phyloP scores from a whole-genome alignment of 2,329 filamentous ascomycete genomes.

The Colletotrichum sp. region DNA sequence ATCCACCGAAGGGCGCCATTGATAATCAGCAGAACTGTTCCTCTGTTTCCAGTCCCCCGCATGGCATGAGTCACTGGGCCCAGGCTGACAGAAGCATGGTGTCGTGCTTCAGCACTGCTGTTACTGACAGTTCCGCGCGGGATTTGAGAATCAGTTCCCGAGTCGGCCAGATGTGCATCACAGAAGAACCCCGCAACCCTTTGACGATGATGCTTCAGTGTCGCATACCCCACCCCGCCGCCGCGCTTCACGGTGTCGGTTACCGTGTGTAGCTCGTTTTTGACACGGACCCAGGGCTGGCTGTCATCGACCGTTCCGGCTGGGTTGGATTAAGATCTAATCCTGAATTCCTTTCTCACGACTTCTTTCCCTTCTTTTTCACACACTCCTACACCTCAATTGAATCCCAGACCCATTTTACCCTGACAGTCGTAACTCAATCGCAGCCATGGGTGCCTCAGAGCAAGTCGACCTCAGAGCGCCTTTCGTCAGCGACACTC shows the following conservation, averaged over 20 bases:
- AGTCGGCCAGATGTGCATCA: no score
- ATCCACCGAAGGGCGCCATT: no score
- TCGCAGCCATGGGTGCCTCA: constrained; percentile 9
- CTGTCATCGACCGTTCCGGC: background rate
- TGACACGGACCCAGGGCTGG: background rate
- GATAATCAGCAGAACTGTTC: no score
- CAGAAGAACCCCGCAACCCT: background rate
- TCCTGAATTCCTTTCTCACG: background rate
- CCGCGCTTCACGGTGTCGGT: background rate
- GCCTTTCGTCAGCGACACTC: constrained; percentile 50
- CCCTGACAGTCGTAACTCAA: background rate
- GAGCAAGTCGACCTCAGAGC: constrained; percentile 41
- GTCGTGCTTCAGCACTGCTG: no score
- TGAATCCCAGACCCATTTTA: background rate
- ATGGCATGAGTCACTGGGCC: no score
- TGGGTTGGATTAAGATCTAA: background rate
- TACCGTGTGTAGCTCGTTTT: background rate
- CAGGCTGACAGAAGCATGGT: no score
- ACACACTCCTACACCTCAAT: background rate
- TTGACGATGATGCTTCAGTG: background rate
- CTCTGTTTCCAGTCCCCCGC: no score
- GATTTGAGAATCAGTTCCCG: no score
- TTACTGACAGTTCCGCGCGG: no score
- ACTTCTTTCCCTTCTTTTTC: background rate
- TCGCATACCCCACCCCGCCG: background rate